phyloP scores from a whole-genome alignment of 305 asterid genomes.

The Lippia alba region DNA sequence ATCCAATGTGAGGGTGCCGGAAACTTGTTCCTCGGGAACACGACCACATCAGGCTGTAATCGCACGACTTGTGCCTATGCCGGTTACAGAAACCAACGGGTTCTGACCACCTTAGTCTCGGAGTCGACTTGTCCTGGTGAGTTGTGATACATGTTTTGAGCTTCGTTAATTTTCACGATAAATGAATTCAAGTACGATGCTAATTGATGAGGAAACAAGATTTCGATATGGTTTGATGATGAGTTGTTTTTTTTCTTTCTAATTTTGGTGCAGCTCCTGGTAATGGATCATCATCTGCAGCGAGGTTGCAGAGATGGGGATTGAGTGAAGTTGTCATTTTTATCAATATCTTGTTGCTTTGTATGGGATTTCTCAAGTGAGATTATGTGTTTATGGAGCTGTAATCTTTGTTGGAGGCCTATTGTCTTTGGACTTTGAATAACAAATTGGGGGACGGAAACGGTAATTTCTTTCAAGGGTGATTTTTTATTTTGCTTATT shows the following conservation, averaged over 20 bases:
- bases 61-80: conserved; percentile 63
- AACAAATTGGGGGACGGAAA: conserved; percentile 6
- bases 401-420: conserved; percentile 7
- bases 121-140: conserved; percentile 70
- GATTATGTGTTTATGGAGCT: not conserved
- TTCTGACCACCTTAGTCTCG: conserved; percentile 39
- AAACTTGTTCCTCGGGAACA: conserved; percentile 52
- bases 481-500: not conserved
- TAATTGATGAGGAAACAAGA: too few species aligned
- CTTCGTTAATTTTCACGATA: too few species aligned
- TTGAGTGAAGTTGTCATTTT: conserved; percentile 41
- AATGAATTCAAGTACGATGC: too few species aligned
- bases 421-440: conserved; percentile 21
- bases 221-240: too few species aligned
- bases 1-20: conserved; percentile 53
- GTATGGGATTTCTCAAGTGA: conserved; percentile 38
- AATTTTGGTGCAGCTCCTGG: conserved; percentile 38
- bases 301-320: conserved; percentile 38
- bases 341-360: conserved; percentile 41
- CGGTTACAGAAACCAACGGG: conserved; percentile 56
- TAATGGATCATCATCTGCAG: conserved; percentile 40
- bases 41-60: conserved; percentile 52
- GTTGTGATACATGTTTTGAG: conserved; percentile 19
- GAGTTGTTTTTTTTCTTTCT: too few species aligned
- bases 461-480: conserved; percentile 16